Percentiles rank a stretch among this genome's conserved stretches.
Conservation (phyloP, 2,329 filamentous ascomycete genomes). For the Aureobasidium leucospermi region DNA sequence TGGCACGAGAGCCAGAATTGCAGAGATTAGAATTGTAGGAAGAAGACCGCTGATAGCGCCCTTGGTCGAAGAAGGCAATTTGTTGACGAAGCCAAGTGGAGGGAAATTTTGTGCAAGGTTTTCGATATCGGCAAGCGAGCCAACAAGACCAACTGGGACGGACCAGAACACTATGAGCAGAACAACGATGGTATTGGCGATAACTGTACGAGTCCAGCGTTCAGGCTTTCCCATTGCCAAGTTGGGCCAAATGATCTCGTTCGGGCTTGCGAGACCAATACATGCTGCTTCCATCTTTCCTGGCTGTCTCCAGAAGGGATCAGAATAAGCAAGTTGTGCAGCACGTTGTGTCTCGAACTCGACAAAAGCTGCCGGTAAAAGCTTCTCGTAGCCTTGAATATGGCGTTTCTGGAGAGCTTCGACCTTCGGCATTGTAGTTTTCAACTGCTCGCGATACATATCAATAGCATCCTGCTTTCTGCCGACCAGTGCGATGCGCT, state of each 20-base stretch:
- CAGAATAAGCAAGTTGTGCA: conserved; percentile 73
- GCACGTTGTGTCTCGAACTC: conserved; percentile 77
- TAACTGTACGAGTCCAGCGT: conserved; percentile 24
- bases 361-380: conserved; percentile 72
- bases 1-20: conserved; percentile 38
- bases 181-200: conserved; percentile 33
- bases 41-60: conserved; percentile 41
- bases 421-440: conserved; percentile 64
- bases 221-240: conserved; percentile 30
- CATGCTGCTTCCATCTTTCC: conserved; percentile 32
- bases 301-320: conserved; percentile 20
- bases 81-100: conserved; percentile 36
- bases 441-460: conserved; percentile 70
- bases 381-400: conserved; percentile 57
- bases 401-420: conserved; percentile 52
- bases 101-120: conserved; percentile 31
- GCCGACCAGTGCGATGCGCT: conserved; percentile 56
- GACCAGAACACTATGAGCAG: conserved; percentile 40
- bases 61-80: conserved; percentile 33
- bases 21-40: conserved; percentile 35
- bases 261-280: conserved; percentile 32
- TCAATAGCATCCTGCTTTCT: conserved; percentile 87
- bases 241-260: conserved; percentile 39
- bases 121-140: conserved; percentile 38
- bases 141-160: conserved; percentile 38